Percentiles rank a stretch among this genome's conserved stretches.
Conservation (phyloP, 169 alveolate genomes). For the Plasmodium vivax region DNA sequence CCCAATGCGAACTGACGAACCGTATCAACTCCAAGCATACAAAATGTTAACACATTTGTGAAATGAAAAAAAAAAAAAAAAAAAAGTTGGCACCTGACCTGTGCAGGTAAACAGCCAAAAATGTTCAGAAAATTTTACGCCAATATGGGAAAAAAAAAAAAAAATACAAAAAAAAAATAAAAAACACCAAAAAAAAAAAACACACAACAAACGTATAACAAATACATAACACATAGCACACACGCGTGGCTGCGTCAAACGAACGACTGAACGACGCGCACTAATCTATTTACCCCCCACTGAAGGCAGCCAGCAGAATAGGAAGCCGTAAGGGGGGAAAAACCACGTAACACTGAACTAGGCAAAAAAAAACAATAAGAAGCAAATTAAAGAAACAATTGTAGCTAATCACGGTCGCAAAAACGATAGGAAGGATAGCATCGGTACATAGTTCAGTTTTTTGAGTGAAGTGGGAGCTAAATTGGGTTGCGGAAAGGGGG, state of each 20-base stretch:
- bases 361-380: neutral
- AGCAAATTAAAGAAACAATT: neutral
- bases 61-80: neutral
- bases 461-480: neutral
- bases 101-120: conserved; percentile 1
- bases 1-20: neutral
- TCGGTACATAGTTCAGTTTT: neutral
- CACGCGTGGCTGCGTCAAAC: neutral
- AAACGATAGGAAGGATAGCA: neutral
- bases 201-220: neutral
- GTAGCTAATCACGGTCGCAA: neutral
- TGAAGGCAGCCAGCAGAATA: neutral
- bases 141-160: neutral
- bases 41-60: neutral
- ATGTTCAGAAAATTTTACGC: neutral
- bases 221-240: neutral
- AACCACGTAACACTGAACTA: neutral
- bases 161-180: neutral
- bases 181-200: neutral
- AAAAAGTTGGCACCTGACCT: neutral
- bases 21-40: neutral
- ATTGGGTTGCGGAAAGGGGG: neutral
- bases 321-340: neutral
- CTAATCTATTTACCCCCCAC: neutral
- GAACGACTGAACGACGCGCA: neutral